phyloP scores from a whole-genome alignment of 176 grass and related monocot species.

The Coix lacrymajobi region DNA sequence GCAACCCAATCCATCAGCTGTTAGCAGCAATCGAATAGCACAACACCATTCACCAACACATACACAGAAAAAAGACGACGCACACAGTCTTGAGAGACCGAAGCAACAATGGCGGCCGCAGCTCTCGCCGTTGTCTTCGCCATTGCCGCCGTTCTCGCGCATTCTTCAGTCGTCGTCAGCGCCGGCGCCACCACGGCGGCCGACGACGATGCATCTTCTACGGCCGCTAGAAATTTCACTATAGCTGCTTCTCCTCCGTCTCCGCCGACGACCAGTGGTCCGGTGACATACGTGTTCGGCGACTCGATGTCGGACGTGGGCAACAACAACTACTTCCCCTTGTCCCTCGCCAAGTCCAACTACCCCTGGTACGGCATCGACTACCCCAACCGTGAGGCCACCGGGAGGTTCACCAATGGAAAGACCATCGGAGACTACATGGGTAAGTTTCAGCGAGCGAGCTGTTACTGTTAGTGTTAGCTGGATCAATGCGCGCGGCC shows the following conservation, averaged over 20 bases:
- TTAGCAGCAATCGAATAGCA: neutral
- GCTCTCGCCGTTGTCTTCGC: slow-evolving; percentile 20
- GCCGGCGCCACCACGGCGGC: neutral
- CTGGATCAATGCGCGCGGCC: neutral
- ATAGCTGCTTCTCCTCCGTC: slow-evolving; percentile 3
- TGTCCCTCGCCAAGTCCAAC: slow-evolving; percentile 77
- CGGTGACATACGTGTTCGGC: slow-evolving; percentile 75
- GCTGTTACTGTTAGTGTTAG: no score
- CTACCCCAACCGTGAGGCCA: slow-evolving; percentile 52
- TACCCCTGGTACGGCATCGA: slow-evolving; percentile 98
- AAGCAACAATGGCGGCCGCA: slow-evolving; percentile 49
- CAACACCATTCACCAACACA: neutral
- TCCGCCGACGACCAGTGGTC: neutral
- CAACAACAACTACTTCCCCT: slow-evolving; percentile 84
- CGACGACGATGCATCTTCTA: neutral
- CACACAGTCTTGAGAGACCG: neutral
- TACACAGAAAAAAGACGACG: neutral
- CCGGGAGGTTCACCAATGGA: slow-evolving; percentile 89
- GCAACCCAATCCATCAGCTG: neutral
- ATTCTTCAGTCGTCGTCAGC: neutral
- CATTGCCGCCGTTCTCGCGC: slow-evolving; percentile 8
- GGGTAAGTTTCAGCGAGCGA: slow-evolving; percentile 25
- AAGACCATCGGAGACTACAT: slow-evolving; percentile 93
- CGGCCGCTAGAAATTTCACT: neutral
- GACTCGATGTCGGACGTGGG: slow-evolving; percentile 95